A percentile compares a stretch with the other conserved stretches of the same genome.
Conservation (phyloP, 306 rosid genomes). For the Sesbania bispinosa region DNA sequence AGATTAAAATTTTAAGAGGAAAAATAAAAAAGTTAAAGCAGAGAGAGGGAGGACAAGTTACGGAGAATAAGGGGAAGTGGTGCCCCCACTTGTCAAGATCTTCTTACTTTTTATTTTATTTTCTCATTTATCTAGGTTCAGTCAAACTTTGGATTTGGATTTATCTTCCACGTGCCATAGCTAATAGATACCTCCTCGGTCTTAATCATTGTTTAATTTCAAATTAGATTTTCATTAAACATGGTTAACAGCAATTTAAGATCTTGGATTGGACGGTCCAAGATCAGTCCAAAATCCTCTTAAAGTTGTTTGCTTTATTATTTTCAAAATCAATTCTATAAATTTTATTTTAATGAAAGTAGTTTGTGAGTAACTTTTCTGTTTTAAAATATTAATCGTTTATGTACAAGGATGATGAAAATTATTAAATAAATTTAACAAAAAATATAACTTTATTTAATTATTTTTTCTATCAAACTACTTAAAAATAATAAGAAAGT, state of each 20-base stretch:
- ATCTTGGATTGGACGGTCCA: no score
- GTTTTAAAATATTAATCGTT: no score
- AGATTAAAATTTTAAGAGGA: not conserved
- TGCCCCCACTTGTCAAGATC: slow-evolving; percentile 23
- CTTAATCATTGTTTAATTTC: not conserved
- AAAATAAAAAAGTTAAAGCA: not conserved
- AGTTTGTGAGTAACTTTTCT: no score
- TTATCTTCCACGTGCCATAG: slow-evolving; percentile 2
- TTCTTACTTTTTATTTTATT: not conserved
- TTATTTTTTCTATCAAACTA: no score
- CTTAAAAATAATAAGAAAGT: no score
- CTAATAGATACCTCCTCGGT: not conserved
- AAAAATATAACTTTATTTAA: no score
- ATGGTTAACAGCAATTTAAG: not conserved
- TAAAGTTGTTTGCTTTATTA: not conserved
- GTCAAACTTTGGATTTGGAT: slow-evolving; percentile 24
- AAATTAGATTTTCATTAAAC: not conserved
- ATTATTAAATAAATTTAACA: no score
- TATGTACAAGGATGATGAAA: no score
- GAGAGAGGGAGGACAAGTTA: not conserved
- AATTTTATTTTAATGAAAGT: no score
- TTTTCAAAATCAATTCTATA: no score
- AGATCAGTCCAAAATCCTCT: not conserved
- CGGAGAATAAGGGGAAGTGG: slow-evolving; percentile 26
- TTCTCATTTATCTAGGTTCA: not conserved